A percentile compares a stretch with the other conserved stretches of the same genome.
phyloP scores from a whole-genome alignment of 768 basidiomycete genomes.

The Tubosaeta sp. region DNA sequence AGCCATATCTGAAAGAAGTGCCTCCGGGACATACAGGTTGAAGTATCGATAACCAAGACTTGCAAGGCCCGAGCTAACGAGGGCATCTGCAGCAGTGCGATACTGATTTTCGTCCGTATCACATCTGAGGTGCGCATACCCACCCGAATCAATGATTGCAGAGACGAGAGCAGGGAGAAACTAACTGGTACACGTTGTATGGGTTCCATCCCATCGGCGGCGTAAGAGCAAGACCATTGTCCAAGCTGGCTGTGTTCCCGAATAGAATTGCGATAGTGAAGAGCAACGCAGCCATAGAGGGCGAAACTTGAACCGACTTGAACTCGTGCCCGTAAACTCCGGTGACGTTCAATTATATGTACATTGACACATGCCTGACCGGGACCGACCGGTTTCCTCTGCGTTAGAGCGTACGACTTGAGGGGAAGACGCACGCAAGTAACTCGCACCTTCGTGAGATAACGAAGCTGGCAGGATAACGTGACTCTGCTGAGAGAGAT shows the following conservation, averaged over 20 bases:
- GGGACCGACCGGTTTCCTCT: no score
- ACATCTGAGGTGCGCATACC: conserved; percentile 3
- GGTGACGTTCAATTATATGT: no score
- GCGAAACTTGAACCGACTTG: no score
- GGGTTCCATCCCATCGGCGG: conserved; percentile 18
- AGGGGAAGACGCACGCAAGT: no score
- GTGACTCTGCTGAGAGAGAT: no score
- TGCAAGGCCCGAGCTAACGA: conserved; percentile 1
- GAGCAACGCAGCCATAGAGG: neutral
- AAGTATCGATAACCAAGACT: conserved; percentile 7
- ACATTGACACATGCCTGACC: no score
- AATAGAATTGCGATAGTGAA: neutral
- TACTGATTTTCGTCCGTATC: conserved; percentile 4
- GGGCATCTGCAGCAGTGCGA: conserved; percentile 3
- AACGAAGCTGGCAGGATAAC: no score
- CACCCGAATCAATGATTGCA: no score
- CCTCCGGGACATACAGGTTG: conserved; percentile 1
- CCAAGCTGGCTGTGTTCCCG: neutral
- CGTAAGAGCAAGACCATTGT: conserved; percentile 11
- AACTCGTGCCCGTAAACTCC: no score
- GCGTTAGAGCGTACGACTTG: no score
- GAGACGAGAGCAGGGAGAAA: neutral
- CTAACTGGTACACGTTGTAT: conserved; percentile 13
- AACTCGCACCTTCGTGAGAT: no score
- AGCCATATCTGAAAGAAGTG: no score